Conservation (phyloP, 768 basidiomycete species). For the Boletus pseudopeckii region DNA sequence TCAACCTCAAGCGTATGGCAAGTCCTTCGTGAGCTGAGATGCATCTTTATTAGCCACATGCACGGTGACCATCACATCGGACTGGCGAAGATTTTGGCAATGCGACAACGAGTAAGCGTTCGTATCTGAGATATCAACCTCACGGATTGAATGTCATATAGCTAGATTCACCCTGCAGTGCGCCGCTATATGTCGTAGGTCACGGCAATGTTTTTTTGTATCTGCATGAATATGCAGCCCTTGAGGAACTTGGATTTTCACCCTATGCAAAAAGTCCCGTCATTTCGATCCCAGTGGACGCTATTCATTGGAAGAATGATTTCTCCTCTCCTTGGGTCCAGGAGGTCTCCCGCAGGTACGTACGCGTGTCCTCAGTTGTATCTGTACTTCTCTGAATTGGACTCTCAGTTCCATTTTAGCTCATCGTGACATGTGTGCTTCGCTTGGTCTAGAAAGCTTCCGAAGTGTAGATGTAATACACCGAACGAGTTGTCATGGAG, state of each 20-base stretch:
- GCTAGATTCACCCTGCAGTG: constrained; percentile 59
- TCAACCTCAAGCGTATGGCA: constrained; percentile 45
- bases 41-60: constrained; percentile 85
- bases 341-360: constrained; percentile 8
- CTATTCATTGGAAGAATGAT: constrained; percentile 45
- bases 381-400: not conserved
- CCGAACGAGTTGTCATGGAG: constrained; percentile 68
- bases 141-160: constrained; percentile 26
- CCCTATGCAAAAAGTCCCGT: constrained; percentile 48
- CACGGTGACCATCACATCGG: constrained; percentile 95
- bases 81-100: constrained; percentile 65
- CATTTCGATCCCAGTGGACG: constrained; percentile 52
- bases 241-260: constrained; percentile 69
- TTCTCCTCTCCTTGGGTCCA: constrained; percentile 30
- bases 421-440: constrained; percentile 43
- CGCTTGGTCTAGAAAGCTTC: constrained; percentile 58
- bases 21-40: constrained; percentile 65
- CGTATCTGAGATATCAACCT: not conserved
- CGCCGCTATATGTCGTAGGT: constrained; percentile 71
- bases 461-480: constrained; percentile 72
- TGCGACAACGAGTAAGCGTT: constrained; percentile 57
- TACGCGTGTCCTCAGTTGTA: not conserved
- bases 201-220: constrained; percentile 56
- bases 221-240: constrained; percentile 65
- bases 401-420: constrained; percentile 41